These are phyloP conservation scores for Colletotrichum chrysophilum DNA, from an alignment of 2,329 filamentous ascomycete species.

Conservation along the genomic window DNA sequence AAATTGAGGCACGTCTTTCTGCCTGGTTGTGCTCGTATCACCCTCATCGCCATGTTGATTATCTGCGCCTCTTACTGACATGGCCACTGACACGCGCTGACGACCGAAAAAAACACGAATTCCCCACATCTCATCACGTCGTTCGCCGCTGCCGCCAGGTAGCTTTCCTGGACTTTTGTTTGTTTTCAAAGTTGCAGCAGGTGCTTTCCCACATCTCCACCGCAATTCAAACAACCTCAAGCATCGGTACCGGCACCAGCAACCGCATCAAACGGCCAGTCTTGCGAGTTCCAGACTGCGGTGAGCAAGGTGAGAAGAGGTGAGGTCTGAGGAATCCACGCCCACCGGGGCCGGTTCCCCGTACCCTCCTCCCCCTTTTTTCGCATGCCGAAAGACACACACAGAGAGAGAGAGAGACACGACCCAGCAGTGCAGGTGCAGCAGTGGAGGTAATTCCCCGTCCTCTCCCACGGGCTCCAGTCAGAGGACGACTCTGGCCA, in stretches of 20 bases:
- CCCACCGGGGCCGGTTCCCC: neutral
- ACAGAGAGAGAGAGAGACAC: neutral
- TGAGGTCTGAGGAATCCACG: neutral
- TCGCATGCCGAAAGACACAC: slow-evolving; percentile 12
- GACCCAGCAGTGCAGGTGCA: neutral
- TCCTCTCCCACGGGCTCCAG: slow-evolving; percentile 5
- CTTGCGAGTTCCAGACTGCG: neutral
- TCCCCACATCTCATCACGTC: neutral
- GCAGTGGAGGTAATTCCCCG: slow-evolving; percentile 4
- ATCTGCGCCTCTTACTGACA: neutral
- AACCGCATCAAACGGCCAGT: neutral
- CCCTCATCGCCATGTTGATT: neutral
- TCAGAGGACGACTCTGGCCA: neutral
- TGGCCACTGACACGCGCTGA: neutral
- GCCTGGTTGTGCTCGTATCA: slow-evolving; percentile 9
- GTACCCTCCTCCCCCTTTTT: neutral
- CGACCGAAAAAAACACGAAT: neutral
- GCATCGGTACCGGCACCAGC: neutral
- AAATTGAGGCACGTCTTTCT: neutral
- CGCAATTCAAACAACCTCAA: neutral
- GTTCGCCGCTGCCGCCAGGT: neutral
- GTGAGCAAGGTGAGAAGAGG: neutral
- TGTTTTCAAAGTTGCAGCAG: neutral
- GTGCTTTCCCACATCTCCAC: neutral
- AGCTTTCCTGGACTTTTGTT: neutral